phyloP scores from a whole-genome alignment of 441 rosid species.

The Croton setiger region DNA sequence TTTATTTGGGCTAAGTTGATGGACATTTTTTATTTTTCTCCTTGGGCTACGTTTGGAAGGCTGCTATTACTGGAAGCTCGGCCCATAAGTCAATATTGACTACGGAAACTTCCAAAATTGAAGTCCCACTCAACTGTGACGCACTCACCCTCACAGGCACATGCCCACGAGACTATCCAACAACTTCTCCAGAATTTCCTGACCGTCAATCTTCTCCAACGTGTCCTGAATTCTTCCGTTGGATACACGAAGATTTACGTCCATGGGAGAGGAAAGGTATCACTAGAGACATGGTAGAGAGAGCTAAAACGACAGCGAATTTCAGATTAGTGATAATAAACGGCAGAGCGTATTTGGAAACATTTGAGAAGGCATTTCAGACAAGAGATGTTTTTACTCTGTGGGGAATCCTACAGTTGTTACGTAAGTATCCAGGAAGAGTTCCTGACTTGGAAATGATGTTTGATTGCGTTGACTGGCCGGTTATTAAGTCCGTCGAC shows the following conservation, averaged over 20 bases:
- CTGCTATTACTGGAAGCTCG: conserved; percentile 8
- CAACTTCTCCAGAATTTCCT: conserved; percentile 4
- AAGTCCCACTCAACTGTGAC: conserved; percentile 44
- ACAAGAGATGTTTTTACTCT: conserved; percentile 56
- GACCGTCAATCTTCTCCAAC: conserved; percentile 20
- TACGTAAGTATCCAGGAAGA: conserved; percentile 51
- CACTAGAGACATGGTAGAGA: conserved; percentile 44
- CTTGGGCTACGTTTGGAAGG: conserved; percentile 12
- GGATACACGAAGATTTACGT: conserved; percentile 67
- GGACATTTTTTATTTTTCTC: not conserved
- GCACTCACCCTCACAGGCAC: conserved; percentile 23
- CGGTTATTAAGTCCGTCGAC: conserved; percentile 33
- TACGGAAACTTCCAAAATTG: conserved; percentile 12
- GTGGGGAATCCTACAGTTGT: conserved; percentile 67
- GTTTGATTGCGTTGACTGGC: conserved; percentile 74
- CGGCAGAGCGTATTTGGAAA: conserved; percentile 57
- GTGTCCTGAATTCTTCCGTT: conserved; percentile 71
- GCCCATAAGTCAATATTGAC: conserved; percentile 11
- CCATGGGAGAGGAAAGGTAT: conserved; percentile 66
- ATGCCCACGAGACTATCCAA: conserved; percentile 42
- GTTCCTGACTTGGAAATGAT: conserved; percentile 64
- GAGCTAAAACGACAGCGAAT: conserved; percentile 43
- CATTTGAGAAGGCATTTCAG: conserved; percentile 38
- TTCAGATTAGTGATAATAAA: conserved; percentile 44
- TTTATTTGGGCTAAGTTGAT: not conserved